Evolutionary conservation across 257 asterid species (phyloP).

Genomic region (Scutellaria baicalensis): DNA sequence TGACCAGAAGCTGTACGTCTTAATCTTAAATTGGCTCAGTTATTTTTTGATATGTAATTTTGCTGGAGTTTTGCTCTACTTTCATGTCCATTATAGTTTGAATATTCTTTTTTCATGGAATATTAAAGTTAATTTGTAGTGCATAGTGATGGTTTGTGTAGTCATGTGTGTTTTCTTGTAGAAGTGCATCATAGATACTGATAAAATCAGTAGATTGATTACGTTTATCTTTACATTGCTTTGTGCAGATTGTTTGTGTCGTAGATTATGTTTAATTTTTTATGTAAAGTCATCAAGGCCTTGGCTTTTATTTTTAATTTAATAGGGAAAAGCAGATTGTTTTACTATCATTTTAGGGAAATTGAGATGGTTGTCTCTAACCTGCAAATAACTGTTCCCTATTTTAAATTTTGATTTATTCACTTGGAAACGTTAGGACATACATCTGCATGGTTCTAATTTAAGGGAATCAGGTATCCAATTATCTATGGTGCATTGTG

Average conservation of each 20-base stretch:
- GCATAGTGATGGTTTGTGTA: neutral
- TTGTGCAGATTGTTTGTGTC: neutral
- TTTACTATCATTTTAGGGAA: too few species aligned
- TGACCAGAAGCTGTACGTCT: conserved; percentile 41
- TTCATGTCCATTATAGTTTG: neutral
- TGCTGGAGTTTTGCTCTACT: neutral
- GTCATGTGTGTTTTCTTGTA: too few species aligned
- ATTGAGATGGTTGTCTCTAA: too few species aligned
- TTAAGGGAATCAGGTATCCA: neutral
- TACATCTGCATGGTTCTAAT: too few species aligned
- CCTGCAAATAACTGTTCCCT: neutral
- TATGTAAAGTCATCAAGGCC: too few species aligned
- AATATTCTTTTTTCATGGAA: neutral
- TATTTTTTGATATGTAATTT: neutral
- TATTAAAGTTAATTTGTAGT: neutral
- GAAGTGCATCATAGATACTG: neutral
- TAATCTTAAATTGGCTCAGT: neutral
- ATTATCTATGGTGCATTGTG: neutral
- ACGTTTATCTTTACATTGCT: neutral
- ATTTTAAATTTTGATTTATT: neutral
- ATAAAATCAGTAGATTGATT: neutral
- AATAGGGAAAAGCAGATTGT: too few species aligned
- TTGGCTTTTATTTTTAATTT: too few species aligned
- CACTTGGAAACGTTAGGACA: too few species aligned
- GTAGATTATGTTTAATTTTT: neutral